Conservation (phyloP, 768 basidiomycete species). For the Tulasnella sp. region DNA sequence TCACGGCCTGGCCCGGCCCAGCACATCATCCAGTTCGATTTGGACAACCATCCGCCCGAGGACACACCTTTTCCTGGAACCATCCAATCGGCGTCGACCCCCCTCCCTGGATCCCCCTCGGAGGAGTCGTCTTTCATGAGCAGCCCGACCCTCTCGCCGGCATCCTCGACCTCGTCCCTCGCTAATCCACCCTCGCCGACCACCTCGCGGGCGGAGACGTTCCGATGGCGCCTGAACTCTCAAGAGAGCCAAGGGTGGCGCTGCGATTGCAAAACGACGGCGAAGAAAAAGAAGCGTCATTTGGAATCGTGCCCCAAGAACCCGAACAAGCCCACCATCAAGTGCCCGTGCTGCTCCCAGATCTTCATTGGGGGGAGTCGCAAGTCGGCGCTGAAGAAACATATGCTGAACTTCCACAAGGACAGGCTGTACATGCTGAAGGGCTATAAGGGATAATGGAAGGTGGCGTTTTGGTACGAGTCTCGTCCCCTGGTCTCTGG, state of each 20-base stretch:
- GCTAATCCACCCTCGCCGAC: neutral
- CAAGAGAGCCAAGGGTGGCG: neutral
- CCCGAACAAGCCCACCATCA: neutral
- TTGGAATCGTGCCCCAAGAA: neutral
- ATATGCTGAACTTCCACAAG: neutral
- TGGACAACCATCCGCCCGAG: neutral
- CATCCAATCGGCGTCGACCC: neutral
- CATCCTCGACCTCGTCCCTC: neutral
- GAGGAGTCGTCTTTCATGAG: neutral
- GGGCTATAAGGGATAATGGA: neutral
- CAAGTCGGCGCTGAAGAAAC: neutral
- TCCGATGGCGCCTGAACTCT: neutral
- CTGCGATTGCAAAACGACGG: neutral
- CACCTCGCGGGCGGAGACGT: neutral
- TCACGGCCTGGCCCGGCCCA: neutral
- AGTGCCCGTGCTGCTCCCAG: neutral
- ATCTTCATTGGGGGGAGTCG: neutral
- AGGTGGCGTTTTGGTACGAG: neutral
- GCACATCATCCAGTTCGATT: neutral
- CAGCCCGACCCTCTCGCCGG: neutral
- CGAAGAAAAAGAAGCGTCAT: neutral
- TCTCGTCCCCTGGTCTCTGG: neutral
- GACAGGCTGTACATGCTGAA: neutral
- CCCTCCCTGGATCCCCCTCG: neutral
- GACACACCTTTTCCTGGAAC: neutral